Conservation (phyloP, 2,329 filamentous ascomycete genomes). For the Zarea fungicola region DNA sequence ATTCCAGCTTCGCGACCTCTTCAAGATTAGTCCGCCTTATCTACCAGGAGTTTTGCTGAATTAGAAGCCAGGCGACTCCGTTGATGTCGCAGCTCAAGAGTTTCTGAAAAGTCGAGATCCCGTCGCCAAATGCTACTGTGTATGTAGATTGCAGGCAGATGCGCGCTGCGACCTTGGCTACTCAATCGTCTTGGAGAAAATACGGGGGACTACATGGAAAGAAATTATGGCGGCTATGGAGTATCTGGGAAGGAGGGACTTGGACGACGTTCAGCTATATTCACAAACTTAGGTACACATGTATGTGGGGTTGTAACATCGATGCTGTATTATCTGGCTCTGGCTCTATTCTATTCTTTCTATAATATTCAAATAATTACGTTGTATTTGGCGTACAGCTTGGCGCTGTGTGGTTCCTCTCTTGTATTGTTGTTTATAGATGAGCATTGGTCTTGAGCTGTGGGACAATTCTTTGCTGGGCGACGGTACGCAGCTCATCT, state of each 20-base stretch:
- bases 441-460: constrained; percentile 22
- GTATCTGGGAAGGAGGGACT: constrained; percentile 23
- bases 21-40: constrained; percentile 52
- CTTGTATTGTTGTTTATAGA: background rate
- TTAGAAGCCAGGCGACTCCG: constrained; percentile 23
- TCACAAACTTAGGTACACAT: constrained; percentile 2
- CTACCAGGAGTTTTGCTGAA: constrained; percentile 24
- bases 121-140: constrained; percentile 27
- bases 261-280: constrained; percentile 19
- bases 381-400: background rate
- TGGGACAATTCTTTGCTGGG: constrained; percentile 30
- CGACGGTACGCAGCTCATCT: constrained; percentile 36
- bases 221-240: constrained; percentile 23
- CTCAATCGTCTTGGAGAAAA: constrained; percentile 10
- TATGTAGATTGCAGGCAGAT: constrained; percentile 23
- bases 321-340: too few relatives aligned
- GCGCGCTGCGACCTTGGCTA: constrained; percentile 20
- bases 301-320: background rate
- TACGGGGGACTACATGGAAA: constrained; percentile 25
- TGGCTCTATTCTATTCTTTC: background rate
- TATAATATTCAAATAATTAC: background rate
- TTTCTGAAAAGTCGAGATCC: constrained; percentile 19
- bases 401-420: background rate
- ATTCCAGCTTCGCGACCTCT: constrained; percentile 61
- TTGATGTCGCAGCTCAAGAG: constrained; percentile 21